Evolutionary conservation across 2,329 filamentous ascomycete species (phyloP).

Genomic region (Ascochyta rabiei): DNA sequence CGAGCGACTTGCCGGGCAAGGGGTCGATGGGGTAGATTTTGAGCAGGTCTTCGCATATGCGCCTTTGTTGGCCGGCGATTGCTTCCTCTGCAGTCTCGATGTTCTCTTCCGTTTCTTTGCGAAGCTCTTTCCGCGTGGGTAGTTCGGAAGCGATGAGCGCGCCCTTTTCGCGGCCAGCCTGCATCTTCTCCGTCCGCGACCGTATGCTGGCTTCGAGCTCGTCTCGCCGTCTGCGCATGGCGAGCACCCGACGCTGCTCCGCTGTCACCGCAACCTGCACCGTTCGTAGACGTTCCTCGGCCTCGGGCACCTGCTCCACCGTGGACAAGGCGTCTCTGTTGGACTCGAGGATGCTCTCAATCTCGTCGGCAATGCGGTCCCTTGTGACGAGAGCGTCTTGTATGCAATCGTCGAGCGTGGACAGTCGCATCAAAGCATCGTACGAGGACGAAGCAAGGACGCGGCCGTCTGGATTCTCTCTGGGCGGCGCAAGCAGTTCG

Average conservation of each 20-base stretch:
- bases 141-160: constrained; percentile 66
- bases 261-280: constrained; percentile 61
- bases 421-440: constrained; percentile 83
- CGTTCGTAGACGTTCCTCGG: constrained; percentile 52
- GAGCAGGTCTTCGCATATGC: constrained; percentile 83
- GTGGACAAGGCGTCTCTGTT: constrained; percentile 48
- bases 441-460: constrained; percentile 77
- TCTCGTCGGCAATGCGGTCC: constrained; percentile 76
- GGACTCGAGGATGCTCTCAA: constrained; percentile 60
- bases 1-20: constrained; percentile 65
- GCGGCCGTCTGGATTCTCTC: constrained; percentile 52
- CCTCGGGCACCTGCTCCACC: constrained; percentile 49
- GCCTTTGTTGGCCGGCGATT: constrained; percentile 83
- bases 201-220: constrained; percentile 71
- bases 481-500: constrained; percentile 42
- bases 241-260: constrained; percentile 70
- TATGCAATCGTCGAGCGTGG: constrained; percentile 87
- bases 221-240: constrained; percentile 66
- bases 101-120: constrained; percentile 61
- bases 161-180: constrained; percentile 65
- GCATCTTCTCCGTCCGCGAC: constrained; percentile 71
- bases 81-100: constrained; percentile 65
- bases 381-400: constrained; percentile 85
- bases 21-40: constrained; percentile 82
- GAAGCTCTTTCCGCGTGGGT: constrained; percentile 53